A percentile compares a stretch with the other conserved stretches of the same genome.
Conservation (phyloP, 1,139 yeast species). For the Suhomyces bolitotheri region DNA sequence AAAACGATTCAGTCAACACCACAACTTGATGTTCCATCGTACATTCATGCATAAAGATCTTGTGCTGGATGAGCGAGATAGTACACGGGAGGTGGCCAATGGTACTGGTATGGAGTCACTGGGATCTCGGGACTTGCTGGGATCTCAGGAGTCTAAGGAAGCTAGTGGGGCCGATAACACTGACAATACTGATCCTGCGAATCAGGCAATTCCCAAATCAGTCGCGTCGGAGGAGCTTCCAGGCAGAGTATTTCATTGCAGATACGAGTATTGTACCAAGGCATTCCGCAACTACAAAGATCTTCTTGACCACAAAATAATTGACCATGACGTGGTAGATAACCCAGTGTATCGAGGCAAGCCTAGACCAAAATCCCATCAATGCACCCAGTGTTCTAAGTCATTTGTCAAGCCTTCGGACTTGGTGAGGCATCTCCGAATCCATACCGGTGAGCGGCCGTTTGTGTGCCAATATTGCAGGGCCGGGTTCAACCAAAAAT, state of each 20-base stretch:
- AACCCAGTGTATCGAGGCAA: background rate
- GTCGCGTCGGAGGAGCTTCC: too few species aligned
- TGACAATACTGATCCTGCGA: too few species aligned
- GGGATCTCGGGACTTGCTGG: too few species aligned
- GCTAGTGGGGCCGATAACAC: too few species aligned
- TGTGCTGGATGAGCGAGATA: constrained; percentile 2
- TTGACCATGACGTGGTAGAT: constrained; percentile 10
- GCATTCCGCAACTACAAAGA: constrained; percentile 15
- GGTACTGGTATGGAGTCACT: background rate
- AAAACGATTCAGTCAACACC: constrained; percentile 17
- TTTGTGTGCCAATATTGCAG: constrained; percentile 24
- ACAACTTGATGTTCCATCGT: constrained; percentile 16
- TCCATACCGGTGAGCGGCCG: constrained; percentile 32
- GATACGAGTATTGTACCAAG: constrained; percentile 14
- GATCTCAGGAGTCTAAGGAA: too few species aligned
- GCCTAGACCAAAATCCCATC: constrained; percentile 10
- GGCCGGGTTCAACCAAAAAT: constrained; percentile 27
- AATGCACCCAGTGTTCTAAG: constrained; percentile 22
- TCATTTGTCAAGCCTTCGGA: constrained; percentile 26
- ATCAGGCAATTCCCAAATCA: too few species aligned
- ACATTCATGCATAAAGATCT: constrained; percentile 16
- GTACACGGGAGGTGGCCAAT: background rate
- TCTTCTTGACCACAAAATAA: constrained; percentile 13
- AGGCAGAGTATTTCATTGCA: constrained; percentile 19
- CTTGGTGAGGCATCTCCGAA: constrained; percentile 25